Base-by-base conservation (phyloP, 352 stramenopile genomes). In the Globisporangium uncinulatum region DNA sequence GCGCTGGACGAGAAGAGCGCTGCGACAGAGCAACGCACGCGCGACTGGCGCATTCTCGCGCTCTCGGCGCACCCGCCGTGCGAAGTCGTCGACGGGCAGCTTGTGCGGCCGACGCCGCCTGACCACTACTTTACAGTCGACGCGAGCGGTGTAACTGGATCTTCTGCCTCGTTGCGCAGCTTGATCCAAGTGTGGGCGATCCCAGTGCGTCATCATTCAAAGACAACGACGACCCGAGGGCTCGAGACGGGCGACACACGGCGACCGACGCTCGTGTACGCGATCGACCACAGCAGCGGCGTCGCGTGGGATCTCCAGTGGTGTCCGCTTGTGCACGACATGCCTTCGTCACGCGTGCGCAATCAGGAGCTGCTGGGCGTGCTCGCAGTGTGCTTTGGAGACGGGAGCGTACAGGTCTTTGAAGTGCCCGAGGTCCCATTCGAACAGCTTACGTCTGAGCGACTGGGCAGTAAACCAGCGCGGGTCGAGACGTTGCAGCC, bases 221-320 rank as follows among this genome's bases (percentile, higher is more conserved):
- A 29, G 24, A 29, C 24, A 34, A 43, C 45, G 24, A 52, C 34
- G 37, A 39, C 48, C 36, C 51, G 24, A 0, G 44, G 32, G 52
- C 48, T 20, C 9, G 14, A 57, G 1, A 36, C 0, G 5, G 21
- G n/a, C 14, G 10, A 6, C 4, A 6, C 44, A 39, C 44, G 66
- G 31, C 72, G 78, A 24, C 82, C 83, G 11, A 60, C 69, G 19
- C 63, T 91, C 8, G 78, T 93, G 54, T 90, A 83, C 47, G 82
- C 70, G 20, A 91, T 95, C 37, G 81, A 87, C 39, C 85, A 95
- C 49, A 51, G 74, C 17, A 78, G 74, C n/a, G 83, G 81, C 14
- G 83, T 89, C 9, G 82, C 73, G 14, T 95, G 85, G 85, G 79
- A 89, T 51, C 56, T 95, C 39, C 81, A 93, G 53, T 95, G 85